Evolutionary conservation across 2,329 filamentous ascomycete species (phyloP).

Genomic region (Endothia cerciana): DNA sequence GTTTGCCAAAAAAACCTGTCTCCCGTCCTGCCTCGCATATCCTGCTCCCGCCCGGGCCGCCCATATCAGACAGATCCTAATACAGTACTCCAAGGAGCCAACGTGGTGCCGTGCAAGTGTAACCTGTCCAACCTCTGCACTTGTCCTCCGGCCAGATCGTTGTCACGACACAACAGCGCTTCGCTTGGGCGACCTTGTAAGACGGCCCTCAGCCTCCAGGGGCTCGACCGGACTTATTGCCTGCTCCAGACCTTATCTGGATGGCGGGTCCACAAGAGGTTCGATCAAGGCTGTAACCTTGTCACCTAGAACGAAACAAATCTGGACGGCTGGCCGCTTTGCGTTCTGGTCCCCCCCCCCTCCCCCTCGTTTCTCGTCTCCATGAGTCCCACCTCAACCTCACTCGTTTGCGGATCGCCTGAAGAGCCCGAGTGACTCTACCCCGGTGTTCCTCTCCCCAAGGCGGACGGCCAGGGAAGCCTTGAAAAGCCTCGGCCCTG

Average conservation of each 20-base stretch:
- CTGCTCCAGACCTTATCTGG: constrained; percentile 25
- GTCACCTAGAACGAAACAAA: constrained; percentile 14
- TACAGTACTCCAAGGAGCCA: background rate
- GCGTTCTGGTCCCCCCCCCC: constrained; percentile 6
- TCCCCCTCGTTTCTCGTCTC: constrained; percentile 8
- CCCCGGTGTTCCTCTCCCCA: constrained; percentile 1
- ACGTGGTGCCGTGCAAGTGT: background rate
- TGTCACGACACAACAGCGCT: background rate
- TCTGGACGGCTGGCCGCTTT: constrained; percentile 13
- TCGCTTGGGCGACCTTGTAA: background rate
- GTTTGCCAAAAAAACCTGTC: constrained; percentile 16
- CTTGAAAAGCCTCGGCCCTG: constrained; percentile 8
- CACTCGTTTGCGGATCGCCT: background rate
- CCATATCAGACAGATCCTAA: background rate
- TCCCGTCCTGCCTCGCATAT: background rate
- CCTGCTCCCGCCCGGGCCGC: background rate
- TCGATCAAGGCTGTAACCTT: constrained; percentile 20
- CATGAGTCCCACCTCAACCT: constrained; percentile 10
- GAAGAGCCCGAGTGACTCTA: constrained; percentile 25
- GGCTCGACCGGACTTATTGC: constrained; percentile 25
- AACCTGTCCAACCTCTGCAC: background rate
- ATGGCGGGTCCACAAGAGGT: constrained; percentile 26
- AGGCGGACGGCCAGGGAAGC: no score
- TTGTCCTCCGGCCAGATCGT: background rate
- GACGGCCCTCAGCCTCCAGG: background rate